phyloP scores from a whole-genome alignment of 1,139 yeast genomes.

The Saccharomyces hybrid region DNA sequence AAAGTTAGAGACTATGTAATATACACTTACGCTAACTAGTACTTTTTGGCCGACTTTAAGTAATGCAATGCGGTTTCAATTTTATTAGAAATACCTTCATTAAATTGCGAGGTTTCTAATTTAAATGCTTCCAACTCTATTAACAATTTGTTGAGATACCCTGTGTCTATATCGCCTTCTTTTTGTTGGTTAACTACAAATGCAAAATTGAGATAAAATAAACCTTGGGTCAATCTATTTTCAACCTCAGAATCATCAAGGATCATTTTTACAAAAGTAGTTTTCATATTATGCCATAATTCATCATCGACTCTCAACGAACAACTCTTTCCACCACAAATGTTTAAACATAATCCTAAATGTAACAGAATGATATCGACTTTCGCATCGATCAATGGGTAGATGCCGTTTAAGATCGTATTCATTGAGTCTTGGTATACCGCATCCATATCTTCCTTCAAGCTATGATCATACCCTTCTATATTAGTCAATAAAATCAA shows the following conservation, averaged over 20 bases:
- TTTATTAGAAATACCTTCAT: conserved; percentile 12
- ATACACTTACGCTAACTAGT: neutral
- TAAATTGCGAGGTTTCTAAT: conserved; percentile 7
- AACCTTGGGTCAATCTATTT: conserved; percentile 1
- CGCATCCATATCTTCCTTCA: neutral
- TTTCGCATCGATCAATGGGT: neutral
- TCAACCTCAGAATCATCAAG: neutral
- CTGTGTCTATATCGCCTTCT: neutral
- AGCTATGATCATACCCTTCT: neutral
- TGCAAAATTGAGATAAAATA: conserved; percentile 8
- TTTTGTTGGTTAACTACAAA: neutral
- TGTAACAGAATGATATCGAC: conserved; percentile 16
- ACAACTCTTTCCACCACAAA: conserved; percentile 6
- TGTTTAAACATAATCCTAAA: conserved; percentile 21
- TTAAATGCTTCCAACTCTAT: conserved; percentile 7
- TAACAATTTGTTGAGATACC: conserved; percentile 2
- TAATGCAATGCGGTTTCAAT: conserved; percentile 7
- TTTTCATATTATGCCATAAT: neutral
- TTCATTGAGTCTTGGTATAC: conserved; percentile 3
- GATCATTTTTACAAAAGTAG: neutral
- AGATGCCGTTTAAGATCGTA: neutral
- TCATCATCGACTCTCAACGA: neutral
- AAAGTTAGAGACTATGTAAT: neutral
- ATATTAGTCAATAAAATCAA: conserved; percentile 19
- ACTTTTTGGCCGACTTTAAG: neutral